Evolutionary conservation across 441 rosid species (phyloP), one percentile per base, ranked within the genome.

Genomic region (Raphanus hybrid): DNA sequence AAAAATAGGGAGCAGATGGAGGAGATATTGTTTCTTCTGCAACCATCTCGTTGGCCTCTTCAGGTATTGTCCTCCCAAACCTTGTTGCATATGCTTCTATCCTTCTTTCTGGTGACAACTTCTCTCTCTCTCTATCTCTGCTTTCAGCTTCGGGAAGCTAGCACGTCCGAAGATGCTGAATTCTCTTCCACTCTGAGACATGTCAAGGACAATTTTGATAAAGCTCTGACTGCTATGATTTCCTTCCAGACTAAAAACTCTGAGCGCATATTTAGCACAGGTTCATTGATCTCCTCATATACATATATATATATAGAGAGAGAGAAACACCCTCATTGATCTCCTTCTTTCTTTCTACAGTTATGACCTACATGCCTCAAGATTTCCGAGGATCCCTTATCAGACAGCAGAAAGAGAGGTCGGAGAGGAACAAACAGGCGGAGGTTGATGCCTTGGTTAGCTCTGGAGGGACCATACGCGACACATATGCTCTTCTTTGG

Each of bases 341-440:
- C 7, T 15, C 10, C 23, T 43, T 43, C 10, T 20, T 15, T 73
- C 74, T 34, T 15, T 73, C 74, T 85, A 73, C 90, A 95, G 99
- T 95, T 73, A 95, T 95, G 99, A 95, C 99, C 75, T 95, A 95
- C 87, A 85, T 95, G 96, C 99, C 99, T 84, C 99, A 93, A 89
- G 99, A 95, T 84, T 95, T 95, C 79, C 95, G 99, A 18, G 98
- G 97, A 66, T 87, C 92, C 23, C 84, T 95, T 63, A 90, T 95
- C 75, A 85, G 86, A 80, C 96, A 90, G 80, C 98, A 93, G 80
- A 90, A 88, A 82, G 99, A 95, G 78, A 84, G 99, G 43, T 95
- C 99, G 14, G 99, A 95, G 86, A 93, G 91, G 85, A 95, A 91
- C 85, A 95, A 89, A 90, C 97, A 91, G 85, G 97, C 97, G 41